Evolutionary conservation across 2,329 filamentous ascomycete species (phyloP).

Genomic region (Fusarium hostae): DNA sequence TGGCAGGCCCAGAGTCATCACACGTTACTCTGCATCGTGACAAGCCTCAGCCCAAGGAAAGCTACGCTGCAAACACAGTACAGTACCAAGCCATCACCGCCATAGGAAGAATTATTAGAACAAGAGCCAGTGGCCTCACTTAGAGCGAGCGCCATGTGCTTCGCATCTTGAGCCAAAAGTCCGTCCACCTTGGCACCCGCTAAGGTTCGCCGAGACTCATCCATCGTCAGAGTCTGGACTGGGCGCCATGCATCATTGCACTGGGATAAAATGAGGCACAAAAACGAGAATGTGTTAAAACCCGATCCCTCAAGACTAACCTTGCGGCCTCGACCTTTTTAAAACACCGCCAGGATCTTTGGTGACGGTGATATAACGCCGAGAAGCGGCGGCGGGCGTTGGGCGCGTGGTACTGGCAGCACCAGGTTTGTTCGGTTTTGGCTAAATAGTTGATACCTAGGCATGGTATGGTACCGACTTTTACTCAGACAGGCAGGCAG

Average conservation of each 20-base stretch:
- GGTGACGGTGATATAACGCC: not conserved
- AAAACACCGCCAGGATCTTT: not conserved
- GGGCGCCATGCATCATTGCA: slow-evolving; percentile 13
- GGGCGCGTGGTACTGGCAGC: slow-evolving; percentile 9
- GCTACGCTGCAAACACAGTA: not conserved
- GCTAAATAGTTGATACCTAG: not conserved
- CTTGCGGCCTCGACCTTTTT: not conserved
- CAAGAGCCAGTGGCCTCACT: slow-evolving; percentile 36
- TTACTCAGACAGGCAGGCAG: slow-evolving; percentile 15
- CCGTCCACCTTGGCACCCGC: slow-evolving; percentile 31
- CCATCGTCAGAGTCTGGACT: slow-evolving; percentile 37
- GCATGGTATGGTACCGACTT: not conserved
- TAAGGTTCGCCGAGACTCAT: slow-evolving; percentile 33
- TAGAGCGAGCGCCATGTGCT: slow-evolving; percentile 30
- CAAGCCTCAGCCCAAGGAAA: slow-evolving; percentile 13
- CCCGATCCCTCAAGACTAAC: not conserved
- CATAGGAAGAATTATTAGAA: not conserved
- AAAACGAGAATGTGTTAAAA: not conserved
- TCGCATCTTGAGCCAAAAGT: slow-evolving; percentile 36
- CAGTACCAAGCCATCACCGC: slow-evolving; percentile 11
- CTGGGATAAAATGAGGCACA: slow-evolving; percentile 12
- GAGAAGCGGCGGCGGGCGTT: slow-evolving; percentile 8
- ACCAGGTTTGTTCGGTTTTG: not conserved
- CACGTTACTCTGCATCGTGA: slow-evolving; percentile 24
- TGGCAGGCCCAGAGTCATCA: slow-evolving; percentile 21